Base-by-base conservation (phyloP, 2,329 filamentous ascomycete species). In the Colletotrichum godetiae region DNA sequence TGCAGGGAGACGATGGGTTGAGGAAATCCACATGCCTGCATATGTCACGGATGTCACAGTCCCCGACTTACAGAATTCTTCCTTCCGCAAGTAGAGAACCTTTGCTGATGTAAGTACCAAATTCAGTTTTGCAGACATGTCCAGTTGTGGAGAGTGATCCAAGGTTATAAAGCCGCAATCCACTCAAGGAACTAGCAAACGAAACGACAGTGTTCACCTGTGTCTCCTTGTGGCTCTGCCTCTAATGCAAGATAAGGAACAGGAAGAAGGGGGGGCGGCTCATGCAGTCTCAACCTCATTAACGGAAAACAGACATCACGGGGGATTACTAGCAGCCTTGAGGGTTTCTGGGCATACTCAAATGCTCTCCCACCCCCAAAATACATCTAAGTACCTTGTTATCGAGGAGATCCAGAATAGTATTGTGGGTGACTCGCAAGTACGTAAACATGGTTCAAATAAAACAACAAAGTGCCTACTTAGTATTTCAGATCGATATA, bases 301-400 rank as follows among this genome's bases (percentile, higher is more conserved):
- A 31, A 8, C 12, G 19, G 22, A 15, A 37, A 35, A 53, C 6
- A 37, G 3, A 35, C 37, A 35, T 61, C 63, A 67, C 33, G 42
- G 15, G 66, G 59, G 19, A 22, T 35, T 58, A n/a, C 5, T 19
- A 29, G 52, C 62, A 29, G 8, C 27, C 31, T 60, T 24, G 11
- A n/a, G 35, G 31, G 4, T 24, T n/a, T 13, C 42, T 27, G 22
- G 19, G 46, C 13, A n/a, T n/a, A n/a, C 19, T 53, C 49, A 29
- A 31, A 27, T 37, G 53, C 37, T 46, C 37, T 24, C 15, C 33
- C 52, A 42, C 24, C 70, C 59, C 69, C 66, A 46, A n/a, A 58
- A 53, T n/a, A n/a, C 58, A 53, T 69, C 58, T 42, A 7, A 13
- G 37, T 7, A 42, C 37, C 37, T 42, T 42, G 13, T 1, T 42